Percentiles rank a stretch among this genome's conserved stretches.
phyloP scores from a whole-genome alignment of 192 early-diverging fungal species.

The Coemansia sp. region DNA sequence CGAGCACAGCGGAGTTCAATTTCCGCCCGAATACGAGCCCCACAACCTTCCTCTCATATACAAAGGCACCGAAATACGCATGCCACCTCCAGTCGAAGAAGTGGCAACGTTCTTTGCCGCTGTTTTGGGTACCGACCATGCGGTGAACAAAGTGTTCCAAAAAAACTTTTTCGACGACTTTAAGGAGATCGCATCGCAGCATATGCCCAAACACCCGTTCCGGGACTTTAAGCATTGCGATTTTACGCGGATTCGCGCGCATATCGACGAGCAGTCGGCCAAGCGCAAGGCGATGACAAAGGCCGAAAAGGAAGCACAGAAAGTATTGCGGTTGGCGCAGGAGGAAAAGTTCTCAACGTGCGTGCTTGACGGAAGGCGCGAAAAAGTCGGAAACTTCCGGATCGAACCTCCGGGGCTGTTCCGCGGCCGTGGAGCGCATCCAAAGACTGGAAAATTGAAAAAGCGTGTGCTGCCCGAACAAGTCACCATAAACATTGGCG shows the following conservation, averaged over 20 bases:
- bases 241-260: conserved; percentile 80
- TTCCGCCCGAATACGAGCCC: conserved; percentile 87
- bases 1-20: conserved; percentile 83
- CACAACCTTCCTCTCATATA: conserved; percentile 90
- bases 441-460: conserved; percentile 92
- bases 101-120: conserved; percentile 94
- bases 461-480: conserved; percentile 87
- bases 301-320: conserved; percentile 81
- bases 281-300: conserved; percentile 83
- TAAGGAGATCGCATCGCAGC: conserved; percentile 61
- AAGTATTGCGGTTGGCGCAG: conserved; percentile 65
- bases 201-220: conserved; percentile 65
- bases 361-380: conserved; percentile 82
- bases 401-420: conserved; percentile 97
- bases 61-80: conserved; percentile 64
- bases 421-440: conserved; percentile 95
- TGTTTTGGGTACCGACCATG: conserved; percentile 80
- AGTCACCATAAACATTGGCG: conserved; percentile 89
- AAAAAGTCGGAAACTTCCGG: conserved; percentile 96
- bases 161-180: conserved; percentile 95
- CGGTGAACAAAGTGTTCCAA: conserved; percentile 78
- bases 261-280: conserved; percentile 75
- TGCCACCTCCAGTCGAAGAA: conserved; percentile 85
- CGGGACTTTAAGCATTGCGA: conserved; percentile 82
- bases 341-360: conserved; percentile 81